Conservation (phyloP, 23 red algal species). For the Gracilaria caudata region DNA sequence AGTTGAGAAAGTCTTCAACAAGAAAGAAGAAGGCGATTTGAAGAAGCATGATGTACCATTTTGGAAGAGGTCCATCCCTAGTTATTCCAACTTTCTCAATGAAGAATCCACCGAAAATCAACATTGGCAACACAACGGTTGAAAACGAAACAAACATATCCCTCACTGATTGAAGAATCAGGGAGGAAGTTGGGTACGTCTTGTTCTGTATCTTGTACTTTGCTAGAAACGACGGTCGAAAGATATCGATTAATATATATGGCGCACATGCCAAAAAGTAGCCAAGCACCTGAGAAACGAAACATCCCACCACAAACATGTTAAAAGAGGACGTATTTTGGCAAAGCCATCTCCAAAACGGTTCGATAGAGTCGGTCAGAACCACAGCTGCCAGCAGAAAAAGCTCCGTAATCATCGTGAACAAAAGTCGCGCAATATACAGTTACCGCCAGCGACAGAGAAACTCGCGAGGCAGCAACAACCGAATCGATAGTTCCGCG, state of each 20-base stretch:
- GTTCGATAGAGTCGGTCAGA: background rate
- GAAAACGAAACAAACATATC: constrained; percentile 51
- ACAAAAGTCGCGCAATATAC: background rate
- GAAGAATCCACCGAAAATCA: constrained; percentile 39
- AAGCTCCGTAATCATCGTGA: constrained; percentile 50
- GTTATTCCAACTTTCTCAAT: constrained; percentile 43
- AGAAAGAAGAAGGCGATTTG: constrained; percentile 92
- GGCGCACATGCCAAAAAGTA: constrained; percentile 82
- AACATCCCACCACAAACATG: constrained; percentile 72
- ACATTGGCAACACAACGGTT: constrained; percentile 34
- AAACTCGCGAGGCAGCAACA: background rate
- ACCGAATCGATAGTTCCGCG: background rate
- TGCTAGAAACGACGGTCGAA: constrained; percentile 21
- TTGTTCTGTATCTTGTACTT: constrained; percentile 84
- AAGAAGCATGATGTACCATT: constrained; percentile 37
- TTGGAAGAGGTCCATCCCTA: constrained; percentile 49
- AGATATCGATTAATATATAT: constrained; percentile 66
- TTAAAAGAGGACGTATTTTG: constrained; percentile 24
- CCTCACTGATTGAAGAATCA: constrained; percentile 19
- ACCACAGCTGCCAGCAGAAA: constrained; percentile 22
- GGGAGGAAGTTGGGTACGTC: constrained; percentile 28
- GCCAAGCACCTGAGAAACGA: constrained; percentile 74
- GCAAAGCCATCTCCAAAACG: constrained; percentile 40
- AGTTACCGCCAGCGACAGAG: background rate
- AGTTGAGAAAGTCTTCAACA: constrained; percentile 95